These are phyloP conservation scores for Fusarium denticulatum DNA, from an alignment of 2,329 filamentous ascomycete species.

Conservation along the genomic window DNA sequence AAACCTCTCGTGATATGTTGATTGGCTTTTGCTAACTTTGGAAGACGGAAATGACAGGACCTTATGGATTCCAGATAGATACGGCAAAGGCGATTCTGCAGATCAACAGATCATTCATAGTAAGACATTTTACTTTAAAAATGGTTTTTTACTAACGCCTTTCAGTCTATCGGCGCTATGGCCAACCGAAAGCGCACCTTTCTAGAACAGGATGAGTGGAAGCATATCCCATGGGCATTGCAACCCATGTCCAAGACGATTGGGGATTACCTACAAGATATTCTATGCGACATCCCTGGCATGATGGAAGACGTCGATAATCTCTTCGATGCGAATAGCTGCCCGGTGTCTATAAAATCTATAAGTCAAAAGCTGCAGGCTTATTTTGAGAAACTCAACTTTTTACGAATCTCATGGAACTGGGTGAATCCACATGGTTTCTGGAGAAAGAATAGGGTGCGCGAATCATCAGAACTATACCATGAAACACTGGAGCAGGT, in stretches of 20 bases:
- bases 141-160: rapidly evolving
- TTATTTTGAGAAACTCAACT: neutral
- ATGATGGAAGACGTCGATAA: neutral
- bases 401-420: neutral
- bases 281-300: neutral
- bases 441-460: neutral
- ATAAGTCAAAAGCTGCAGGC: neutral
- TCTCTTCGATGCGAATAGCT: rapidly evolving
- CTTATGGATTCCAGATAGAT: neutral
- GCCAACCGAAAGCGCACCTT: neutral
- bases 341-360: rapidly evolving
- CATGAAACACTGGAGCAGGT: neutral
- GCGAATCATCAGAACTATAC: neutral
- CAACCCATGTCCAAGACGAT: neutral
- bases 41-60: neutral
- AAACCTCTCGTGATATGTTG: no score
- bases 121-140: rapidly evolving
- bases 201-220: neutral
- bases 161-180: neutral
- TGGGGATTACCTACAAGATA: neutral
- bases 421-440: neutral
- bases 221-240: neutral
- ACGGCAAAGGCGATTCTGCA: neutral
- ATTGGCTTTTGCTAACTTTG: neutral
- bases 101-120: neutral